Base-by-base conservation (phyloP, 305 asterid species). In the Fraxinus paxiana region DNA sequence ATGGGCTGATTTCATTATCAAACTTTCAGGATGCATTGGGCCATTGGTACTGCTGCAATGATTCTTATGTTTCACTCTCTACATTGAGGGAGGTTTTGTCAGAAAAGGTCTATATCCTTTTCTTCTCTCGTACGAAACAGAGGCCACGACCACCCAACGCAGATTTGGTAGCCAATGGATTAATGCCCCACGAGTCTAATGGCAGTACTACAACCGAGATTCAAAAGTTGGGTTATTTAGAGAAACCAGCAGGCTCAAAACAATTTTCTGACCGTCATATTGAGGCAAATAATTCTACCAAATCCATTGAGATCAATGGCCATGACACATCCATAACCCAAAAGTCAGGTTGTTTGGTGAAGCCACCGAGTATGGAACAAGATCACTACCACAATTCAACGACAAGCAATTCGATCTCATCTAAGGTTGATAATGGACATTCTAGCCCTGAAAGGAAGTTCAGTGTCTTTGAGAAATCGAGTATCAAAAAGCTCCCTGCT, bases 41-140 rank as follows among this genome's bases (percentile, higher is more conserved):
- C 79, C 92, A 92, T 82, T 96, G 99, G 98, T 93, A 89, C 87
- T 89, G 98, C 94, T 96, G 99, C 90, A 92, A 96, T 77, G 99
- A 96, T 84, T 88, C 98, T 54, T 90, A 78, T 83, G 98, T 94
- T 78, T 88, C 97, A 3, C 88, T 84, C 79, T 90, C 98, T 73
- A 87, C 89, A 82, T 81, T 93, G 88, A 90, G 93, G 83, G 96
- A 96, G 86, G 99, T 93, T 87, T 88, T 96, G 85, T 92, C 99
- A n/a, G 98, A 94, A 87, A 94, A 91, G 88, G 98, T 84, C 83
- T 94, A 96, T 86, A 90, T 96, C 70, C 98, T 96, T 79, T 96
- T 94, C 92, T 94, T 89, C 84, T 88, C 96, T 84, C 98, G 99
- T 77, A 87, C 92, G 72, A 92, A 94, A 82, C 98, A 92, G 86